Percentiles rank a stretch among this genome's conserved stretches.
These are phyloP conservation scores for Zangia roseola DNA, from an alignment of 768 basidiomycete genomes.

Conservation along the genomic window DNA sequence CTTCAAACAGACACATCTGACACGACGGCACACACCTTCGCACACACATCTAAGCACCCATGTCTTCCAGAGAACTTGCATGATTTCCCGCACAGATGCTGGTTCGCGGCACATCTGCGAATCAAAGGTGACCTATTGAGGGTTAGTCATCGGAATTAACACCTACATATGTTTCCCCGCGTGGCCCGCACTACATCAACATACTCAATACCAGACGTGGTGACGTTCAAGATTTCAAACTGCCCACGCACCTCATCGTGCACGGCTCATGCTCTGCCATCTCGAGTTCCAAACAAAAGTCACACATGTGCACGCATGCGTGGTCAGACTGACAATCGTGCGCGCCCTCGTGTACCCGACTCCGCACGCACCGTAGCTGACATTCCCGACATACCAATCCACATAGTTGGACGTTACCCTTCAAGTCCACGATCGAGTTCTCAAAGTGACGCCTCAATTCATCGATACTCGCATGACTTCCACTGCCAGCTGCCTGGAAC, in stretches of 20 bases:
- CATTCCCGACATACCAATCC: slow-evolving; percentile 46
- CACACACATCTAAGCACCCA: slow-evolving; percentile 54
- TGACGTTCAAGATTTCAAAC: no score
- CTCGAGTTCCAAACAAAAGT: slow-evolving; percentile 35
- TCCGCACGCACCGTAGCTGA: slow-evolving; percentile 47
- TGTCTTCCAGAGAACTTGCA: slow-evolving; percentile 45
- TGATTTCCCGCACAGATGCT: slow-evolving; percentile 54
- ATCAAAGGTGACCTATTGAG: not conserved
- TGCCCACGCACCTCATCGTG: slow-evolving; percentile 44
- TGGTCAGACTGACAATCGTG: slow-evolving; percentile 57
- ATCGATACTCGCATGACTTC: slow-evolving; percentile 42
- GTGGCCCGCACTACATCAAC: slow-evolving; percentile 52
- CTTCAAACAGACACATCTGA: no score
- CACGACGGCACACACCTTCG: slow-evolving; percentile 47
- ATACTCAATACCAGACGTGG: not conserved
- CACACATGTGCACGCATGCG: slow-evolving; percentile 42
- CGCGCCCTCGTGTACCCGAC: slow-evolving; percentile 41
- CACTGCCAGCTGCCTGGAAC: slow-evolving; percentile 34
- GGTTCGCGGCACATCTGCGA: slow-evolving; percentile 49
- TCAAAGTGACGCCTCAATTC: slow-evolving; percentile 45
- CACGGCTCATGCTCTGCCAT: slow-evolving; percentile 37
- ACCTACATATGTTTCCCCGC: slow-evolving; percentile 53
- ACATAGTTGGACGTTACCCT: slow-evolving; percentile 48
- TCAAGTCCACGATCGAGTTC: slow-evolving; percentile 43
- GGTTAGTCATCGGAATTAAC: not conserved